Evolutionary conservation across 306 rosid genomes (phyloP).

Genomic region (Prunus mongolica): DNA sequence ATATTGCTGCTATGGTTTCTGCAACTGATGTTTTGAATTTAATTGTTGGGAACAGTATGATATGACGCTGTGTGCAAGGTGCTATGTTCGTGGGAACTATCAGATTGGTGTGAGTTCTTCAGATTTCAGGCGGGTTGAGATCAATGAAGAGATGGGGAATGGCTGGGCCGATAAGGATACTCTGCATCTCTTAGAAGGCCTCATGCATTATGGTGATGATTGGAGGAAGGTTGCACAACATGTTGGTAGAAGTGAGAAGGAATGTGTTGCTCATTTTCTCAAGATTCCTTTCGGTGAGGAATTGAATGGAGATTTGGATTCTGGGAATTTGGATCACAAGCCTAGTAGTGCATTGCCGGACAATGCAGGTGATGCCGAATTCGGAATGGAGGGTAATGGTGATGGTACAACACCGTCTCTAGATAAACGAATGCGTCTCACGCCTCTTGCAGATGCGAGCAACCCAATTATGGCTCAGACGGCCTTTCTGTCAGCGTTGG

Average conservation of each 20-base stretch:
- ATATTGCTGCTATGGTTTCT: background rate
- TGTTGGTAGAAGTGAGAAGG: slow-evolving; percentile 88
- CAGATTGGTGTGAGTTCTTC: slow-evolving; percentile 73
- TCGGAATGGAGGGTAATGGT: slow-evolving; percentile 29
- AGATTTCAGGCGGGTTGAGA: slow-evolving; percentile 90
- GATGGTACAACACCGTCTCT: slow-evolving; percentile 27
- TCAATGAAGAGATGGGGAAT: slow-evolving; percentile 61
- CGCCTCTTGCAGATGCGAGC: slow-evolving; percentile 96
- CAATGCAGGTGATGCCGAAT: slow-evolving; percentile 30
- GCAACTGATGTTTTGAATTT: background rate
- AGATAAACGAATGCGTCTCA: slow-evolving; percentile 62
- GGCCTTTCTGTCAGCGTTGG: slow-evolving; percentile 87
- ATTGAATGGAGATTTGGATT: slow-evolving; percentile 36
- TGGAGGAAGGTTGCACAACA: slow-evolving; percentile 91
- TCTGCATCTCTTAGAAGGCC: slow-evolving; percentile 69
- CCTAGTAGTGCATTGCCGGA: slow-evolving; percentile 22
- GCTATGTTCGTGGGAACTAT: slow-evolving; percentile 93
- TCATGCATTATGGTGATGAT: slow-evolving; percentile 81
- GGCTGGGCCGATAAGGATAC: slow-evolving; percentile 86
- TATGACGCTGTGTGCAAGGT: slow-evolving; percentile 90
- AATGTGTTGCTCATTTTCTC: slow-evolving; percentile 71
- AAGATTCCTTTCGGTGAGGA: slow-evolving; percentile 86
- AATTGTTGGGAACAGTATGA: slow-evolving; percentile 42
- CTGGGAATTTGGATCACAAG: slow-evolving; percentile 33
- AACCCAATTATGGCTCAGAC: slow-evolving; percentile 99